Percentiles rank a stretch among this genome's conserved stretches.
phyloP scores from a whole-genome alignment of 108 stramenopile genomes.

The Skeletonema tropicum region DNA sequence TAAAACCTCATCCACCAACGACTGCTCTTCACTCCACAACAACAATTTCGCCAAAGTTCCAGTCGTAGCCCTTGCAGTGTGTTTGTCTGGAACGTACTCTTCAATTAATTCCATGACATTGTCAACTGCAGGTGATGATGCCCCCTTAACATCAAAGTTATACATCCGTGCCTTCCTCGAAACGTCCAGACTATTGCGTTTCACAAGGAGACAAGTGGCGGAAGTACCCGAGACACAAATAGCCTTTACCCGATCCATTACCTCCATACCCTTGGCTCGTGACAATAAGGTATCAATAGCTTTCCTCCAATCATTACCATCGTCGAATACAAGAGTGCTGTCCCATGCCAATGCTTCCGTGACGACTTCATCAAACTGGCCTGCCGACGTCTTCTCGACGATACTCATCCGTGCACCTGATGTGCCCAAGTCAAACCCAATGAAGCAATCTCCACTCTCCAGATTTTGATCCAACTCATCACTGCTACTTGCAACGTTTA shows the following conservation, averaged over 20 bases:
- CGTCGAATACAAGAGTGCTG: constrained; percentile 57
- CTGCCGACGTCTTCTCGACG: constrained; percentile 49
- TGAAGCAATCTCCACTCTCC: constrained; percentile 36
- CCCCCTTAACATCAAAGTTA: constrained; percentile 63
- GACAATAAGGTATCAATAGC: constrained; percentile 62
- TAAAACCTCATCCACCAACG: constrained; percentile 61
- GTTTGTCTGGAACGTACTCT: constrained; percentile 70
- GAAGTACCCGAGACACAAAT: constrained; percentile 88
- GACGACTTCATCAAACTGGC: constrained; percentile 59
- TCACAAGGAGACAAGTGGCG: constrained; percentile 73
- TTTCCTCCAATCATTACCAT: constrained; percentile 67
- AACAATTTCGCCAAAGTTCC: constrained; percentile 90
- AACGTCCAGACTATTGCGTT: constrained; percentile 42
- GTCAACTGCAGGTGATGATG: constrained; percentile 18
- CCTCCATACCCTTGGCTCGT: constrained; percentile 35
- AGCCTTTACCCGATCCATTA: constrained; percentile 52
- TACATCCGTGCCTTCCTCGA: constrained; percentile 72
- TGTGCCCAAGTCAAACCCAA: constrained; percentile 66
- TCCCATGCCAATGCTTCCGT: constrained; percentile 67
- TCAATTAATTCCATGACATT: constrained; percentile 68
- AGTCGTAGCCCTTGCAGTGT: constrained; percentile 82
- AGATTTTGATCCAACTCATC: background rate
- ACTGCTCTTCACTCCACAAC: constrained; percentile 78
- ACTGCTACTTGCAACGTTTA: background rate
- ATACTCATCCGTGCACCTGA: constrained; percentile 80